Conservation (phyloP, 1,284 basidiomycete species). For the Boletus semigastroideus region DNA sequence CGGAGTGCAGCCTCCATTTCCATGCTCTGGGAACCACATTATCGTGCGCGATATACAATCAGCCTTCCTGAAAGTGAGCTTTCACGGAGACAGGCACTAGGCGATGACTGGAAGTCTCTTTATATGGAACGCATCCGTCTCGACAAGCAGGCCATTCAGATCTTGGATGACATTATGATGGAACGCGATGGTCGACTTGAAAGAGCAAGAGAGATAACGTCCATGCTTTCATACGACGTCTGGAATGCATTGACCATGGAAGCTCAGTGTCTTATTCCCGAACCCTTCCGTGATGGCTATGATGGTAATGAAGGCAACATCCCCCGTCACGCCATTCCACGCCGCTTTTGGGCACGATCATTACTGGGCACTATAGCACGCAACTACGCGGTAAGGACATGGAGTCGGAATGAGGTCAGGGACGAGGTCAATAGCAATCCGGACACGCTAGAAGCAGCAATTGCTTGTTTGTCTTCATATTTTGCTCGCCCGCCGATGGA, state of each 20-base stretch:
- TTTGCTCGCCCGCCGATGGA: slow-evolving; percentile 46
- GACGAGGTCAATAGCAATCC: slow-evolving; percentile 10
- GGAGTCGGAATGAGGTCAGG: slow-evolving; percentile 33
- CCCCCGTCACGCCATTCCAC: slow-evolving; percentile 41
- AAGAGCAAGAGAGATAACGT: slow-evolving; percentile 37
- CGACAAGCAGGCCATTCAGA: slow-evolving; percentile 42
- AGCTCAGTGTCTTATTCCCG: slow-evolving; percentile 35
- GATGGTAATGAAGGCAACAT: slow-evolving; percentile 14
- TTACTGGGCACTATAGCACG: slow-evolving; percentile 47
- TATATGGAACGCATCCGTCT: slow-evolving; percentile 45
- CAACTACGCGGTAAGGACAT: slow-evolving; percentile 42
- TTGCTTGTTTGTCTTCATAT: slow-evolving; percentile 56
- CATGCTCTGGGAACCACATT: slow-evolving; percentile 51
- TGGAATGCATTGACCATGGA: slow-evolving; percentile 53
- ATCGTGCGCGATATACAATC: slow-evolving; percentile 46
- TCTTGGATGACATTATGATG: slow-evolving; percentile 42
- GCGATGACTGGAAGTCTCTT: slow-evolving; percentile 45
- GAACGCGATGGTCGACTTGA: slow-evolving; percentile 36
- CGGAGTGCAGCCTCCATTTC: slow-evolving; percentile 28
- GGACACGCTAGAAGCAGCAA: slow-evolving; percentile 47
- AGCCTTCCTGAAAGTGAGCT: slow-evolving; percentile 38
- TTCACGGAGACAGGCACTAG: slow-evolving; percentile 30
- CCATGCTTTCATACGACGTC: slow-evolving; percentile 45
- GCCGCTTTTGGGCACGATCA: slow-evolving; percentile 54
- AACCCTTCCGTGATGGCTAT: slow-evolving; percentile 26